Conservation (phyloP, 2,329 filamentous ascomycete species). For the Didymella glomerata region DNA sequence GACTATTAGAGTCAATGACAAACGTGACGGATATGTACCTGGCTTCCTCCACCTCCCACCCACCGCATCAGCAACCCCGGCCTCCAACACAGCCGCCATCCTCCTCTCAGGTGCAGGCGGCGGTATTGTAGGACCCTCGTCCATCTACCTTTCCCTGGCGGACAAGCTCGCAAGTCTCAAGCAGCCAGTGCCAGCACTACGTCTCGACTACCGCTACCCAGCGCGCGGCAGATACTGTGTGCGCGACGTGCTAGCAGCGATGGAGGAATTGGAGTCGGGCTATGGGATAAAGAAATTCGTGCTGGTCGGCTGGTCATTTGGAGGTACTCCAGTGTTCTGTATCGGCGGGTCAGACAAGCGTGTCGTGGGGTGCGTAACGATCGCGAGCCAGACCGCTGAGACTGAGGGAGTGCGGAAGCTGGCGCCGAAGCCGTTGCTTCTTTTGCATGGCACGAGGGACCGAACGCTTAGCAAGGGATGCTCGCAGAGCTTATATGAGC, state of each 20-base stretch:
- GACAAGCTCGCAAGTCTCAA: constrained; percentile 53
- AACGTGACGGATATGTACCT: constrained; percentile 25
- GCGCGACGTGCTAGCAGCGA: constrained; percentile 49
- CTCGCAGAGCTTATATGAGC: constrained; percentile 48
- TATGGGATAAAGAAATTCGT: neutral
- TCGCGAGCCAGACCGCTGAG: constrained; percentile 5
- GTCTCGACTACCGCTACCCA: constrained; percentile 54
- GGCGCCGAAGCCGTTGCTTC: neutral
- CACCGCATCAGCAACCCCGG: constrained; percentile 15
- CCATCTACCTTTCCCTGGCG: constrained; percentile 53
- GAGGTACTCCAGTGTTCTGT: neutral
- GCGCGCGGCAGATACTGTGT: constrained; percentile 49
- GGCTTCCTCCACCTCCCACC: constrained; percentile 30
- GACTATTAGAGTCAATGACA: constrained; percentile 27
- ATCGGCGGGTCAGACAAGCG: neutral
- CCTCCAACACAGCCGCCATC: constrained; percentile 53
- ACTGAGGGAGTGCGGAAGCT: neutral
- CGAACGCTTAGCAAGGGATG: constrained; percentile 46
- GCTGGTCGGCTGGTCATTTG: constrained; percentile 4
- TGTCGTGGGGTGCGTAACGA: constrained; percentile 1
- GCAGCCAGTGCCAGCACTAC: constrained; percentile 51
- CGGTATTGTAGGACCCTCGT: constrained; percentile 53
- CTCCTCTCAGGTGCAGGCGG: constrained; percentile 52
- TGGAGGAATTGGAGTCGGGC: constrained; percentile 39
- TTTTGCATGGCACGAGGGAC: constrained; percentile 51